Evolutionary conservation across 2,329 filamentous ascomycete genomes (phyloP).

Genomic region (Graphilbum fragrans): DNA sequence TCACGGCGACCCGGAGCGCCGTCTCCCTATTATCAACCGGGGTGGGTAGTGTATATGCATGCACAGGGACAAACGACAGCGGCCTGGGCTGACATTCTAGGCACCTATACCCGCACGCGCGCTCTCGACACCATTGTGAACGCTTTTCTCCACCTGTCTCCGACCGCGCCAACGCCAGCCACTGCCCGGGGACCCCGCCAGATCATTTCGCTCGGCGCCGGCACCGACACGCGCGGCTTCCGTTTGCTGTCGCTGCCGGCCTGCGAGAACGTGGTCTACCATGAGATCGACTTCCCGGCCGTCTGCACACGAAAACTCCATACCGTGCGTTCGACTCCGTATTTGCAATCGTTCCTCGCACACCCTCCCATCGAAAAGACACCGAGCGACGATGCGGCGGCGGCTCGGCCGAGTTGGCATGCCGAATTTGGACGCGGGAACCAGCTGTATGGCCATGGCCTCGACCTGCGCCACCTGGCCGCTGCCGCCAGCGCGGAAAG

Average conservation of each 20-base stretch:
- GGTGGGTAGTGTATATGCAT: conserved; percentile 36
- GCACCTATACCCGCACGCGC: conserved; percentile 82
- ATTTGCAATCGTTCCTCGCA: conserved; percentile 25
- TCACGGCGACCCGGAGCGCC: conserved; percentile 36
- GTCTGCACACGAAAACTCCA: conserved; percentile 58
- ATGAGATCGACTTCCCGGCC: conserved; percentile 80
- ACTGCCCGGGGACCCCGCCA: conserved; percentile 37
- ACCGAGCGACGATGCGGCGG: background rate
- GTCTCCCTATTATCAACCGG: conserved; percentile 88
- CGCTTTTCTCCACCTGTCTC: conserved; percentile 46
- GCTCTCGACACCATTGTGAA: conserved; percentile 70
- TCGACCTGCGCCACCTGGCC: conserved; percentile 63
- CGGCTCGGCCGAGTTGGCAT: conserved; percentile 22
- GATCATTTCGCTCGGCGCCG: conserved; percentile 84
- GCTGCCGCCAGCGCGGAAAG: too few relatives aligned
- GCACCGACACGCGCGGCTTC: conserved; percentile 84
- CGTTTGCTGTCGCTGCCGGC: conserved; percentile 46
- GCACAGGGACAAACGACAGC: background rate
- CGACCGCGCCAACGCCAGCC: conserved; percentile 6
- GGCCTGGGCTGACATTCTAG: conserved; percentile 26
- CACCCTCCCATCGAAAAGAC: conserved; percentile 13
- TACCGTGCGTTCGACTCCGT: conserved; percentile 33
- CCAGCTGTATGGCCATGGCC: conserved; percentile 45
- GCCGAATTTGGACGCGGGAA: conserved; percentile 24
- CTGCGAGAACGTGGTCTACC: conserved; percentile 51